phyloP scores from a whole-genome alignment of 257 asterid genomes.

The Schizonepeta tenuifolia region DNA sequence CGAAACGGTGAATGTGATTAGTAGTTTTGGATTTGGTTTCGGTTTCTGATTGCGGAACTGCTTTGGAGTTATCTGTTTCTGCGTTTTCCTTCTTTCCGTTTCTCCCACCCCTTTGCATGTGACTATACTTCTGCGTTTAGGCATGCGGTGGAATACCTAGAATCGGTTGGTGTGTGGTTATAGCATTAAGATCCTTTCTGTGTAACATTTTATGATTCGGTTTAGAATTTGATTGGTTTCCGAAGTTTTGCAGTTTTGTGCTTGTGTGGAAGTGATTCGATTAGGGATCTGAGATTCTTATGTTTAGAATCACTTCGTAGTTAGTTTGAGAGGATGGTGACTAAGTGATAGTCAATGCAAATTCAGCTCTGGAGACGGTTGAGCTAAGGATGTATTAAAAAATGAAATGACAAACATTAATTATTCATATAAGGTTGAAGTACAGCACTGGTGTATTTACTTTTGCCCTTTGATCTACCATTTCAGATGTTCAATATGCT shows the following conservation, averaged over 20 bases:
- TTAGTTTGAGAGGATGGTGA: conserved; percentile 22
- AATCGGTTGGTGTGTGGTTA: background rate
- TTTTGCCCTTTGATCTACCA: background rate
- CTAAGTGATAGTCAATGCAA: background rate
- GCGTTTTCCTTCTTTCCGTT: background rate
- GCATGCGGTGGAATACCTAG: conserved; percentile 1
- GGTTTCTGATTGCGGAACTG: conserved; percentile 15
- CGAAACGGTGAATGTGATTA: conserved; percentile 23
- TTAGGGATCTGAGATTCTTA: conserved; percentile 15
- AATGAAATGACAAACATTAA: background rate
- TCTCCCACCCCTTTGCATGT: background rate
- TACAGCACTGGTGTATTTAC: background rate
- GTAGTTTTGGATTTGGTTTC: background rate
- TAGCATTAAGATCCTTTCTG: background rate
- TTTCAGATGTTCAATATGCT: conserved; percentile 4
- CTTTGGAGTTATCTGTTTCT: background rate
- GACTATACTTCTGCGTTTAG: background rate
- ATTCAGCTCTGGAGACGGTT: conserved; percentile 4
- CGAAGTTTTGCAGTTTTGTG: background rate
- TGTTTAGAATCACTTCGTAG: background rate
- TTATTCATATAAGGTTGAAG: background rate
- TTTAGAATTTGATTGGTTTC: background rate
- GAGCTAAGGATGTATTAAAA: conserved; percentile 14
- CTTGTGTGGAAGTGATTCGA: background rate
- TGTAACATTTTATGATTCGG: background rate